A percentile compares a stretch with the other conserved stretches of the same genome.
These are phyloP conservation scores for Rhizophagus sp. DNA, from an alignment of 192 early-diverging fungal species.

Conservation along the genomic window DNA sequence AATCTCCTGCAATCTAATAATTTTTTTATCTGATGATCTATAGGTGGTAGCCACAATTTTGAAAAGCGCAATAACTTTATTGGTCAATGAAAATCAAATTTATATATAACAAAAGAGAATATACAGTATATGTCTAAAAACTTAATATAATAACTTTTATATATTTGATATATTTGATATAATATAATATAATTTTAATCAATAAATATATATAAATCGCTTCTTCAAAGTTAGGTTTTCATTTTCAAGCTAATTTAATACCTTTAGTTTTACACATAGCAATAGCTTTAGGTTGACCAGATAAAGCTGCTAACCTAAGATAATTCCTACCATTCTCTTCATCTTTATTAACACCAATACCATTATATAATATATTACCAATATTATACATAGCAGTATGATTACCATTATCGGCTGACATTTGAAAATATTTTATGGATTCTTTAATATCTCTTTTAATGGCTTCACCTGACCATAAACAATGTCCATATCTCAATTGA, in stretches of 20 bases:
- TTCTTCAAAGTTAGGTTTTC: not conserved
- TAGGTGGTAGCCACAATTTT: too few species aligned
- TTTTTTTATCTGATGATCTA: too few species aligned
- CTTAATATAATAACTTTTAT: too few species aligned
- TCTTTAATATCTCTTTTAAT: conserved; percentile 10
- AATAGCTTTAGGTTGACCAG: conserved; percentile 14
- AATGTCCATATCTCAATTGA: conserved; percentile 31
- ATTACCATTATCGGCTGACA: conserved; percentile 25
- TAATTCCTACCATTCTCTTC: conserved; percentile 10
- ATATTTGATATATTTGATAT: too few species aligned
- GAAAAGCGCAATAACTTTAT: too few species aligned
- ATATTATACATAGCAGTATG: conserved; percentile 28
- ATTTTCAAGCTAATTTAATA: not conserved
- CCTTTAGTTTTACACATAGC: conserved; percentile 5
- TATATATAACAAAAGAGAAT: too few species aligned
- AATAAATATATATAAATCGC: not conserved
- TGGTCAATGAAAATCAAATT: too few species aligned
- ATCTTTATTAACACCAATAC: conserved; percentile 10
- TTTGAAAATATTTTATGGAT: conserved; percentile 24
- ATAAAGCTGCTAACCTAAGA: conserved; percentile 14
- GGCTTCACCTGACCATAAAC: conserved; percentile 29
- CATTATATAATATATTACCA: conserved; percentile 28
- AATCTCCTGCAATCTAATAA: too few species aligned
- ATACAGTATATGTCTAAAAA: too few species aligned
- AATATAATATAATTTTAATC: not conserved